phyloP scores from a whole-genome alignment of 2,329 filamentous ascomycete species.

The Trichoderma asperellum region DNA sequence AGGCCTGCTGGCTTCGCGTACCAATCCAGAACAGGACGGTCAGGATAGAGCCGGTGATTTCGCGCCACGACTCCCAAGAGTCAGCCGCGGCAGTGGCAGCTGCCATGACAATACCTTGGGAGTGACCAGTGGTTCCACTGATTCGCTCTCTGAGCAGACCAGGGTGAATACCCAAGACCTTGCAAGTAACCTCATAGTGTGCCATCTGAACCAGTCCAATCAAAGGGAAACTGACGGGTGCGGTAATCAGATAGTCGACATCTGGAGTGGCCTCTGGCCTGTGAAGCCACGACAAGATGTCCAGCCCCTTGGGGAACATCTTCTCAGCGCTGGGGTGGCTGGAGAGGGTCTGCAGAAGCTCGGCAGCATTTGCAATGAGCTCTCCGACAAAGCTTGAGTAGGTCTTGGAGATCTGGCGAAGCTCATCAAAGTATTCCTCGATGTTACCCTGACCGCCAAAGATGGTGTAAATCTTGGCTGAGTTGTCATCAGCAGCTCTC shows the following conservation, averaged over 20 bases:
- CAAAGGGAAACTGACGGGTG: conserved; percentile 91
- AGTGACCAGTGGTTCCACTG: conserved; percentile 90
- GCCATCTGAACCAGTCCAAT: conserved; percentile 96
- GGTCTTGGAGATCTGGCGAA: conserved; percentile 86
- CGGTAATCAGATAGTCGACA: conserved; percentile 90
- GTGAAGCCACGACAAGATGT: conserved; percentile 91
- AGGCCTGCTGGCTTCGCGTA: conserved; percentile 93
- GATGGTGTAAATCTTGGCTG: conserved; percentile 86
- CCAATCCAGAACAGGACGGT: conserved; percentile 99
- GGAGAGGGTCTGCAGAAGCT: conserved; percentile 83
- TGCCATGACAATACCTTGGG: conserved; percentile 92
- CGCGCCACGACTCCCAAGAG: conserved; percentile 90
- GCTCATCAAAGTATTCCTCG: conserved; percentile 98
- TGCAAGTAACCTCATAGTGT: conserved; percentile 93
- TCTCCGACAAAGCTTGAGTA: conserved; percentile 91
- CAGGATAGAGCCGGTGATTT: conserved; percentile 76
- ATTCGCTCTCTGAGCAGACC: conserved; percentile 85
- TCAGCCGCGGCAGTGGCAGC: conserved; percentile 88
- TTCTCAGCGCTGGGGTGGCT: conserved; percentile 87
- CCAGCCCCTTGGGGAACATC: conserved; percentile 95
- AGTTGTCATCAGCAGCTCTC: conserved; percentile 81
- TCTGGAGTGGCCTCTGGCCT: conserved; percentile 89
- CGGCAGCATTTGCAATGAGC: conserved; percentile 77
- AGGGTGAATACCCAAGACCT: conserved; percentile 85
- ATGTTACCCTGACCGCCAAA: conserved; percentile 99